Conservation (phyloP, 2,329 filamentous ascomycete genomes). For the Pseudogymnoascus sp. region DNA sequence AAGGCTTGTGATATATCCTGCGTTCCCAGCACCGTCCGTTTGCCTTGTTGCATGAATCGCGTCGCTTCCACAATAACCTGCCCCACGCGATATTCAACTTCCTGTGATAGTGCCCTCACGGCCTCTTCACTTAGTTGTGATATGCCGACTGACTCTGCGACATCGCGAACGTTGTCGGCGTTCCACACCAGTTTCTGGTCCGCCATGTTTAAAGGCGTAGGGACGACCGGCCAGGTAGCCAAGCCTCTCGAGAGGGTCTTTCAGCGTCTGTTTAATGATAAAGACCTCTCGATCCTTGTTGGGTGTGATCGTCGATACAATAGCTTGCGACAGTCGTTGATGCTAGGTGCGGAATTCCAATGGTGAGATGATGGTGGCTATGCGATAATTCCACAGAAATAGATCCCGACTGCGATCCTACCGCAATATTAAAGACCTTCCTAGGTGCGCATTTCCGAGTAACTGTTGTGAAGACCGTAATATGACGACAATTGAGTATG, state of each 20-base stretch:
- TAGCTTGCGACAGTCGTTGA: neutral
- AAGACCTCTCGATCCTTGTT: neutral
- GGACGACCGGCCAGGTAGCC: neutral
- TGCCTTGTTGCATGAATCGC: constrained; percentile 89
- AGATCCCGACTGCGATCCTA: neutral
- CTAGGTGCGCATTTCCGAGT: neutral
- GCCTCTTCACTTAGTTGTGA: constrained; percentile 73
- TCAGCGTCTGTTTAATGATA: neutral
- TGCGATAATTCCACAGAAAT: neutral
- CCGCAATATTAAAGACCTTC: neutral
- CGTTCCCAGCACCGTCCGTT: constrained; percentile 77
- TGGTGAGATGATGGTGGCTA: neutral
- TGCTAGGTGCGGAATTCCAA: neutral
- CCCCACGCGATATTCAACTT: constrained; percentile 89
- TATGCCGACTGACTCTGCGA: constrained; percentile 92
- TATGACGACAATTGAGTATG: constrained; percentile 3
- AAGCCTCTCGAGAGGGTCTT: neutral
- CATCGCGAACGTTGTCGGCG: constrained; percentile 87
- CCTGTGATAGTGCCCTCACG: constrained; percentile 76
- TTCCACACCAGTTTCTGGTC: constrained; percentile 67
- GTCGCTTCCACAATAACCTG: constrained; percentile 90
- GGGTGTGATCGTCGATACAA: neutral
- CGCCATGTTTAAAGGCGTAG: constrained; percentile 15
- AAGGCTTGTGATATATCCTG: constrained; percentile 84
- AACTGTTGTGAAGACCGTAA: neutral